Percentiles rank a stretch among this genome's conserved stretches.
These are phyloP conservation scores for Eudorina sp. DNA, from an alignment of 139 green algal species.

Conservation along the genomic window DNA sequence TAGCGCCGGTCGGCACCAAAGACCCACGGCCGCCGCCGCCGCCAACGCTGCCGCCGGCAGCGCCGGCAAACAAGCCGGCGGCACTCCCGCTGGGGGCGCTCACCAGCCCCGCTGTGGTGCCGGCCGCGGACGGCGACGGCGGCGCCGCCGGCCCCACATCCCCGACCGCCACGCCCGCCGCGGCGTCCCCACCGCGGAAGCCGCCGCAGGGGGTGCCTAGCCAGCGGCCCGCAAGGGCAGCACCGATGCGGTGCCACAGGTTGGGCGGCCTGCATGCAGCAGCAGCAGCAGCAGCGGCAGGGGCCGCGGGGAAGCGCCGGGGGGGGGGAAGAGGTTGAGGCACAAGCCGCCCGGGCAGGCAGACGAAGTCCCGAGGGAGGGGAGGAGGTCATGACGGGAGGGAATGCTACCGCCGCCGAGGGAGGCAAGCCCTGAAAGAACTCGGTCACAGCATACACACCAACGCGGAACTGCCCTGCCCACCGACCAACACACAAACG, in stretches of 20 bases:
- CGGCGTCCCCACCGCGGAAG: not conserved
- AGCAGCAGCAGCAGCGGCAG: too few species aligned
- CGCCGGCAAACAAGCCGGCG: not conserved
- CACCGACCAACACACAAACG: too few species aligned
- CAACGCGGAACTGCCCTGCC: too few species aligned
- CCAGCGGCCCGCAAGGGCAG: constrained; percentile 13
- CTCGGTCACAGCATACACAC: too few species aligned
- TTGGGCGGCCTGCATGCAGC: constrained; percentile 14
- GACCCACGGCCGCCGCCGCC: not conserved
- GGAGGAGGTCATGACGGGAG: too few species aligned
- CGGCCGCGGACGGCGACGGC: not conserved
- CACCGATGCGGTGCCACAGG: constrained; percentile 20
- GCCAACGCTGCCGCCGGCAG: not conserved
- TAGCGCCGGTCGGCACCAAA: not conserved
- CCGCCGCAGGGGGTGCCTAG: not conserved
- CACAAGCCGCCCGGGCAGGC: too few species aligned
- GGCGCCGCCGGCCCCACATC: not conserved
- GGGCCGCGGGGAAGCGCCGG: too few species aligned
- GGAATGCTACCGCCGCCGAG: too few species aligned
- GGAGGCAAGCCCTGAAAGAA: too few species aligned
- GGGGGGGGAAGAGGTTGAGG: too few species aligned
- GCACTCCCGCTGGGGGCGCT: not conserved
- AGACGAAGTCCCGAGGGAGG: too few species aligned
- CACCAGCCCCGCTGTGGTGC: not conserved
- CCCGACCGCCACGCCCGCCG: not conserved